phyloP scores from a whole-genome alignment of 306 rosid genomes.

The Hylodesmum podocarpum region DNA sequence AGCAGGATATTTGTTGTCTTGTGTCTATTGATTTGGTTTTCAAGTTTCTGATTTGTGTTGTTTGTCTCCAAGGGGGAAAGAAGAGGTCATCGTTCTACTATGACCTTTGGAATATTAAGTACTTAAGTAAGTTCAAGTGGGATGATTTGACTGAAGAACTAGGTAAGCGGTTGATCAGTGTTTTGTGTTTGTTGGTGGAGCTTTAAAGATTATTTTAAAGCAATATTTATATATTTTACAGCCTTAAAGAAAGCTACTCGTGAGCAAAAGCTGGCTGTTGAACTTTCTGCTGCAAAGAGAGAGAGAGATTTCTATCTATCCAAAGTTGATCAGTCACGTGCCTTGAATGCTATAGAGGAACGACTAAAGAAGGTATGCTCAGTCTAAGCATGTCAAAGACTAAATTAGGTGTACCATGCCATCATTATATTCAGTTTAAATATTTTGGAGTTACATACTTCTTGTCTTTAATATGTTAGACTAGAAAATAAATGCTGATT shows the following conservation, averaged over 20 bases:
- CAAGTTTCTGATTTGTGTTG: not conserved
- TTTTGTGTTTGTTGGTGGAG: slow-evolving; percentile 5
- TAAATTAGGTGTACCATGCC: not conserved
- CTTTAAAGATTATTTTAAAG: slow-evolving; percentile 24
- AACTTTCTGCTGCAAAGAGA: slow-evolving; percentile 83
- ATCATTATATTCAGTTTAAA: not conserved
- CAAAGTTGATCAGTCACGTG: slow-evolving; percentile 71
- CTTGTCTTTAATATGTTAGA: not conserved
- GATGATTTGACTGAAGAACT: slow-evolving; percentile 86
- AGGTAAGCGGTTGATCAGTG: slow-evolving; percentile 46
- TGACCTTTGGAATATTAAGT: slow-evolving; percentile 96
- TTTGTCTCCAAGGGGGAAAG: slow-evolving; percentile 66
- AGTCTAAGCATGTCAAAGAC: not conserved
- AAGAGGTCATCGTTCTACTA: slow-evolving; percentile 78
- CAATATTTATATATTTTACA: slow-evolving; percentile 32
- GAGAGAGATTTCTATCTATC: slow-evolving; percentile 76
- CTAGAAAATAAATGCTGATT: not conserved
- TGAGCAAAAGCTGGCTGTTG: slow-evolving; percentile 82
- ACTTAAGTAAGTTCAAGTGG: slow-evolving; percentile 95
- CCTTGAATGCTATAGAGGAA: slow-evolving; percentile 71
- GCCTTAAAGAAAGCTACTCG: slow-evolving; percentile 70
- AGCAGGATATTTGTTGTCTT: not conserved
- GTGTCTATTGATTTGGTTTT: not conserved
- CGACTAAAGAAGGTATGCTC: slow-evolving; percentile 73
- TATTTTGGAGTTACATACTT: not conserved